Evolutionary conservation across 1,284 basidiomycete species (phyloP), one percentile per base, ranked within the genome.

Genomic region (Austroboletus niveus): DNA sequence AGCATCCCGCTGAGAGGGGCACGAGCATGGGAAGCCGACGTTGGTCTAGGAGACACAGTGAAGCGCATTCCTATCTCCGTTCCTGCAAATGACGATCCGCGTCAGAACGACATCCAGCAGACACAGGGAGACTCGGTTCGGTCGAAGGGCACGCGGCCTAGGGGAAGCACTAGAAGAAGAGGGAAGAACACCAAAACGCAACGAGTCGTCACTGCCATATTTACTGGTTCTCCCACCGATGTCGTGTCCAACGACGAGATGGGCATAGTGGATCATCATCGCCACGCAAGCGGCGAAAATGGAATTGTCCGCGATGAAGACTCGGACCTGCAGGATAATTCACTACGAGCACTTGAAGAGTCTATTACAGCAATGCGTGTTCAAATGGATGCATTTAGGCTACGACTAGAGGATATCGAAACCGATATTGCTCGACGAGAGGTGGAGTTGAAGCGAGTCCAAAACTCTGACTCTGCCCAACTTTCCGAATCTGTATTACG

Each of bases 131-230:
- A 29, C 34, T 48, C 44, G 29, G 15, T 47, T 24, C 48, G 39
- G 22, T 49, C 36, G 12, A 59, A 54, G 34, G 35, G 38, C 5
- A 24, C 47, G 0, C 29, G 27, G 5, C 10, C 8, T 35, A 51
- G 49, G 10, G 44, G 48, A 40, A 51, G 45, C 8, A 51, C 48
- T 9, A 45, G 54, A 42, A 48, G 43, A 44, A 44, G 27, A 38
- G 41, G 45, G 20, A 61, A 52, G 47, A 42, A 44, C 31, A 15
- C 43, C 10, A 51, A 47, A 29, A 35, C 24, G 29, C 58, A 54
- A 14, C 61, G 66, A 8, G 54, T 70, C 0, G 55, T 66, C 43
- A 70, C 68, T 8, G 68, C 66, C 34, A 68, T 70, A 31, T 66
- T 66, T n/a, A 66, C 65, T 0, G 66, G 61, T n/a, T 35, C 48